Conservation (phyloP, 176 grass and related monocot species). For the Musa schizocarpa region DNA sequence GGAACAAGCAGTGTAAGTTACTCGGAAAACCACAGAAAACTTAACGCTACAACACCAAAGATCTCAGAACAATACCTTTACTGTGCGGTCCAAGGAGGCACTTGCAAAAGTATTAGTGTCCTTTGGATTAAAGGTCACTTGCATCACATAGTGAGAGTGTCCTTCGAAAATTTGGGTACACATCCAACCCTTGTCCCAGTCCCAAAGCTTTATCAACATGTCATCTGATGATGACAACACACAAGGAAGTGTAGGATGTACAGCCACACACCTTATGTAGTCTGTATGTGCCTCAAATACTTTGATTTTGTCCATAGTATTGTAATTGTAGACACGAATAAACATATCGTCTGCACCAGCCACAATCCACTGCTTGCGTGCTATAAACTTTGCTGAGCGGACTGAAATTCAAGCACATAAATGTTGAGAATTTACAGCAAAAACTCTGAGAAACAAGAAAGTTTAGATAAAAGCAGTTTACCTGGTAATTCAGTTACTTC, state of each 20-base stretch:
- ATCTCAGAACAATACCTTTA: conserved; percentile 47
- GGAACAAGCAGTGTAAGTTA: conserved; percentile 9
- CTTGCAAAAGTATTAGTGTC: conserved; percentile 97
- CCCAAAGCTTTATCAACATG: conserved; percentile 99
- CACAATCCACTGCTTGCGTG: conserved; percentile 96
- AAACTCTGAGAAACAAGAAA: neutral
- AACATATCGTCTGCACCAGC: conserved; percentile 96
- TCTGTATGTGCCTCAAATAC: conserved; percentile 21
- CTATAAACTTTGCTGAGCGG: conserved; percentile 80
- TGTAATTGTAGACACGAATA: conserved; percentile 47
- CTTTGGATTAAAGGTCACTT: conserved; percentile 97
- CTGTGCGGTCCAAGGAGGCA: conserved; percentile 93
- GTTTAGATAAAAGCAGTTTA: conserved; percentile 8
- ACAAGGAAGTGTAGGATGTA: conserved; percentile 94
- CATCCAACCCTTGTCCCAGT: conserved; percentile 97
- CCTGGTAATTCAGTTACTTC: conserved; percentile 91
- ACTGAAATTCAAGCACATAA: conserved; percentile 50
- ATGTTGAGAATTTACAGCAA: conserved; percentile 5
- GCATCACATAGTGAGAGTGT: conserved; percentile 99
- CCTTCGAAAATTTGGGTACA: conserved; percentile 99
- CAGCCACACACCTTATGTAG: conserved; percentile 77
- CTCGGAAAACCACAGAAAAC: conserved; percentile 18
- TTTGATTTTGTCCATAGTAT: conserved; percentile 21
- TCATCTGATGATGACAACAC: conserved; percentile 97
- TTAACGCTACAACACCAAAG: conserved; percentile 4